These are phyloP conservation scores for Erysimum cheiri DNA, from an alignment of 441 rosid genomes.

Conservation along the genomic window DNA sequence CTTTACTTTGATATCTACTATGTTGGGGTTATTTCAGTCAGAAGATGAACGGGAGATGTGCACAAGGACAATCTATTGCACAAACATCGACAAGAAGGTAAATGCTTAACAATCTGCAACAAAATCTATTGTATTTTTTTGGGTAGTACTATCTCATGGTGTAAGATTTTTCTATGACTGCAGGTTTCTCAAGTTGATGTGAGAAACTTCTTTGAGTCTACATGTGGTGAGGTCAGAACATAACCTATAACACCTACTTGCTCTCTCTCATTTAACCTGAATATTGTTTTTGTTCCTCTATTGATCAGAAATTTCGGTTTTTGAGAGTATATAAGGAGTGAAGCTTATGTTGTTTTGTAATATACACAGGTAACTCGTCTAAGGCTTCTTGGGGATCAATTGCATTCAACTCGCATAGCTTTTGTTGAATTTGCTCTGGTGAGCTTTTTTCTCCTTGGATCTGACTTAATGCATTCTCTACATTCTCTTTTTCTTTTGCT, in stretches of 20 bases:
- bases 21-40: conserved; percentile 54
- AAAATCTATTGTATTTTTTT: neutral
- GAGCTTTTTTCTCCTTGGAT: conserved; percentile 33
- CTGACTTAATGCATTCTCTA: neutral
- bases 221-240: conserved; percentile 69
- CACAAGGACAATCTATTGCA: conserved; percentile 72
- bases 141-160: conserved; percentile 1
- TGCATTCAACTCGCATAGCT: conserved; percentile 75
- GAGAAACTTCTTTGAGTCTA: conserved; percentile 60
- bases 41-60: conserved; percentile 86
- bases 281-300: no score
- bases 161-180: conserved; percentile 3
- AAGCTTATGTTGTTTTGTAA: conserved; percentile 12
- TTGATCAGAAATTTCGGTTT: no score
- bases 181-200: conserved; percentile 75
- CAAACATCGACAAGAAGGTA: conserved; percentile 77
- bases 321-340: neutral
- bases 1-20: conserved; percentile 7
- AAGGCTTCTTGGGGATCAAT: conserved; percentile 72
- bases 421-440: conserved; percentile 77
- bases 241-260: neutral
- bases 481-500: neutral
- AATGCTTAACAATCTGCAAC: neutral
- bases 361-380: conserved; percentile 63
- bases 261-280: neutral